A percentile compares a stretch with the other conserved stretches of the same genome.
phyloP scores from a whole-genome alignment of 768 basidiomycete genomes.

The Clitopilus passeckerianus region DNA sequence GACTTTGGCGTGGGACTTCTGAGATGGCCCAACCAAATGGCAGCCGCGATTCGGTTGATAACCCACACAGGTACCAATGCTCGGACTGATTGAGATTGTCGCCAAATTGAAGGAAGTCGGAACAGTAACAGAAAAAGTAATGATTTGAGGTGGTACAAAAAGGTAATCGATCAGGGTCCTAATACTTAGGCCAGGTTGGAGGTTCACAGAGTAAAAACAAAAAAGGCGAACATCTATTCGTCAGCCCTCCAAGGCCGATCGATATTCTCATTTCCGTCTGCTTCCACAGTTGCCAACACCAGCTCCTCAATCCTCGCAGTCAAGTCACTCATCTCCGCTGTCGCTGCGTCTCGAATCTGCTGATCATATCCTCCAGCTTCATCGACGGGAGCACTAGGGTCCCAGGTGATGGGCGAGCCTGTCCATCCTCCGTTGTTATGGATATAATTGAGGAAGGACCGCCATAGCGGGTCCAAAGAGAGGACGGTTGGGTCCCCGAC shows the following conservation, averaged over 20 bases:
- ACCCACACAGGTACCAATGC: too few species aligned
- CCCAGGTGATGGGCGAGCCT: constrained; percentile 34
- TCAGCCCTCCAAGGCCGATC: constrained; percentile 17
- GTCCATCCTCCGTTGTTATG: constrained; percentile 46
- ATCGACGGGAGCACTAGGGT: constrained; percentile 18
- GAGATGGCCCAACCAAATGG: too few species aligned
- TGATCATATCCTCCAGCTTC: constrained; percentile 17
- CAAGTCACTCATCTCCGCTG: constrained; percentile 29
- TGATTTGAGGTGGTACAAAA: too few species aligned
- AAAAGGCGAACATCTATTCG: constrained; percentile 1
- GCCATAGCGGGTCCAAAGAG: constrained; percentile 56
- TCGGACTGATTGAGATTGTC: too few species aligned
- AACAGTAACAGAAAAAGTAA: too few species aligned
- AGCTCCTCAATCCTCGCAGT: constrained; percentile 21
- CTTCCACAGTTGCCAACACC: constrained; percentile 13
- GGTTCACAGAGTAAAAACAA: too few species aligned
- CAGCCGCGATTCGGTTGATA: too few species aligned
- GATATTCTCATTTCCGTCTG: constrained; percentile 11
- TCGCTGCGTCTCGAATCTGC: constrained; percentile 14
- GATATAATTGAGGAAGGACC: constrained; percentile 54
- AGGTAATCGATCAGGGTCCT: too few species aligned
- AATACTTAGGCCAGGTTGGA: too few species aligned
- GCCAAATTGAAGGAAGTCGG: too few species aligned
- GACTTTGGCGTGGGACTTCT: too few species aligned
- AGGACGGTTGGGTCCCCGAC: constrained; percentile 58